Evolutionary conservation across 2,329 filamentous ascomycete genomes (phyloP), one percentile per base, ranked within the genome.

Genomic region (Aureobasidium sp.): DNA sequence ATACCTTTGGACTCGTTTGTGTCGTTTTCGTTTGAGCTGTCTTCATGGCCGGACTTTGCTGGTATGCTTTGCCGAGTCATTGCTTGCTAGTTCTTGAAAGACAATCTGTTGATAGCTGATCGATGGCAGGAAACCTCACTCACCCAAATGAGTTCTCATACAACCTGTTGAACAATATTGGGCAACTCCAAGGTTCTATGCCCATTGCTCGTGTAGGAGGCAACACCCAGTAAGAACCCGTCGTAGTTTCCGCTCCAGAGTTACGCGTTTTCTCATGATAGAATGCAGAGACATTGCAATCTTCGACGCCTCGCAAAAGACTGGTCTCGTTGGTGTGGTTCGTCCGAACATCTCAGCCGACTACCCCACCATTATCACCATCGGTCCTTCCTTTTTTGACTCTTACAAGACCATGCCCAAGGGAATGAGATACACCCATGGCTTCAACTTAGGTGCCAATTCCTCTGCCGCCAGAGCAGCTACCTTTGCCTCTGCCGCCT

Each of bases 161-260:
- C 63, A 84, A 82, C 53, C 75, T 87, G 7, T 71, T 87, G 30
- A 77, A 80, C 36, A 86, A 85, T 61, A 67, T 87, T 25, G 80
- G 75, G 1, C 69, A 76, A n/a, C 67, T 85, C 3, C 76, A 75
- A 14, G 83, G 83, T 9, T 77, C 76, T 7, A 85, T 84, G 64
- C 85, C 85, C 2, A 78, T 82, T 66, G 81, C 87, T 61, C 77
- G 85, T 16, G 83, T 87, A 1, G 84, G 85, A 3, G 85, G 85
- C n/a, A 87, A 86, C 67, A 86, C 85, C 0, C 85, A 87, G 71
- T 74, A 66, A 51, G 65, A 53, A 61, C 5, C 9, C n/a, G 21
- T 21, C 5, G 14, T 14, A 13, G 34, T 13, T 37, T 37, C 13
- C 34, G 13, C 3, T 34, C 3, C 34, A 10, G 7, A 34, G 32